Conservation (phyloP, 306 rosid species). For the Dalbergia oliveri region DNA sequence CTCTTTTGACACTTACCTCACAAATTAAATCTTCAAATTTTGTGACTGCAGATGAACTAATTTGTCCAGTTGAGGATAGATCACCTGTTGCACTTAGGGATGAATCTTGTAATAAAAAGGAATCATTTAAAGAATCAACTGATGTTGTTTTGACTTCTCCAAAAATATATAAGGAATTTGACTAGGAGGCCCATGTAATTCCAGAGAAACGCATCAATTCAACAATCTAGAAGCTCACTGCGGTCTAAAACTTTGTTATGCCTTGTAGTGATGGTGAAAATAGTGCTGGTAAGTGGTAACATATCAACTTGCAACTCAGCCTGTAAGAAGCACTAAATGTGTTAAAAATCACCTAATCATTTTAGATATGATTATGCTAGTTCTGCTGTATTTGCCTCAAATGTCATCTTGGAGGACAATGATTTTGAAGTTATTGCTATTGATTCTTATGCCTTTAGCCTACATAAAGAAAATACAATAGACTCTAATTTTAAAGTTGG, state of each 20-base stretch:
- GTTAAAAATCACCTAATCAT: slow-evolving; percentile 65
- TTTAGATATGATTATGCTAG: slow-evolving; percentile 66
- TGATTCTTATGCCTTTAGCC: slow-evolving; percentile 71
- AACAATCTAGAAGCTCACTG: slow-evolving; percentile 74
- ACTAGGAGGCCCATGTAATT: slow-evolving; percentile 46
- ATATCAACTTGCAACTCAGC: slow-evolving; percentile 50
- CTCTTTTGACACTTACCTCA: slow-evolving; percentile 55
- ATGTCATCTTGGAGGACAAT: slow-evolving; percentile 70
- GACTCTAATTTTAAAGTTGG: slow-evolving; percentile 73
- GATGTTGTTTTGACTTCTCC: slow-evolving; percentile 48
- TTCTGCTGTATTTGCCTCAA: slow-evolving; percentile 65
- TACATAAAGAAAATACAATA: slow-evolving; percentile 66
- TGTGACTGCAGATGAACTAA: slow-evolving; percentile 56
- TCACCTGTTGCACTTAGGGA: slow-evolving; percentile 53
- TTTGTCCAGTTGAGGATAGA: slow-evolving; percentile 55
- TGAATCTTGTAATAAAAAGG: slow-evolving; percentile 55
- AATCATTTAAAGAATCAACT: slow-evolving; percentile 52
- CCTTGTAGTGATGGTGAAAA: slow-evolving; percentile 58
- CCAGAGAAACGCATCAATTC: slow-evolving; percentile 57
- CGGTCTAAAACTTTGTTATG: slow-evolving; percentile 53
- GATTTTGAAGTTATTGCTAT: slow-evolving; percentile 73
- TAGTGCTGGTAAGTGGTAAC: slow-evolving; percentile 42
- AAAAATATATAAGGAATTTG: slow-evolving; percentile 61
- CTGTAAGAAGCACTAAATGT: slow-evolving; percentile 61
- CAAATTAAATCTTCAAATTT: slow-evolving; percentile 60